A percentile compares a stretch with the other conserved stretches of the same genome.
Evolutionary conservation across 2,329 filamentous ascomycete species (phyloP).

Genomic region (Penicillium sp.): DNA sequence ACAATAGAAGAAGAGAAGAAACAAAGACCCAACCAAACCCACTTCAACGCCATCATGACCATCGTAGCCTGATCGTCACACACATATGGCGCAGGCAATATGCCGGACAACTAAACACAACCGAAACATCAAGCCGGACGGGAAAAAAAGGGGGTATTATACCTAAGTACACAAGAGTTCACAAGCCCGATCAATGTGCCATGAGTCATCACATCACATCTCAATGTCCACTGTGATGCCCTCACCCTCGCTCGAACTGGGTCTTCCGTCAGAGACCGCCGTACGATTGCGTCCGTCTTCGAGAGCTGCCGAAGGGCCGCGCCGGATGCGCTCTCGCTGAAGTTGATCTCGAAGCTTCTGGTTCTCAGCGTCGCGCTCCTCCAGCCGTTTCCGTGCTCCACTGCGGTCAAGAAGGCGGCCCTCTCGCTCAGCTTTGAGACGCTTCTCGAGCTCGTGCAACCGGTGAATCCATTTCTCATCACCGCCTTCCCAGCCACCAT

Average conservation of each 20-base stretch:
- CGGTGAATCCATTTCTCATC: conserved; percentile 76
- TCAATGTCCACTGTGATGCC: conserved; percentile 41
- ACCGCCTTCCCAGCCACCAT: conserved; percentile 47
- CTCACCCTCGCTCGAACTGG: conserved; percentile 39
- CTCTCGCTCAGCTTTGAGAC: conserved; percentile 87
- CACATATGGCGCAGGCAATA: conserved; percentile 10
- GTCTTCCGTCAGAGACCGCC: conserved; percentile 28
- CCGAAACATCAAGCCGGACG: conserved; percentile 6
- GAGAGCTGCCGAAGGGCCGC: conserved; percentile 27
- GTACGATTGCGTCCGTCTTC: conserved; percentile 20
- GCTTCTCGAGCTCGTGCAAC: conserved; percentile 79
- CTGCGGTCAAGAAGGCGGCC: conserved; percentile 78
- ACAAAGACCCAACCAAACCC: conserved; percentile 5
- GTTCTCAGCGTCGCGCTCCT: conserved; percentile 72
- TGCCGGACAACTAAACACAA: conserved; percentile 6
- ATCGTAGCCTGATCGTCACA: conserved; percentile 20
- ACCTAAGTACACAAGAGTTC: no score
- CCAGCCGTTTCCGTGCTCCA: conserved; percentile 74
- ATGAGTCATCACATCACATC: conserved; percentile 28
- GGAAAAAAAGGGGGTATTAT: conserved; percentile 8
- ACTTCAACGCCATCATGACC: conserved; percentile 19
- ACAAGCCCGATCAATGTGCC: neutral
- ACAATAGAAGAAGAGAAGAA: conserved; percentile 15
- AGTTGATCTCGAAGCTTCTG: conserved; percentile 65
- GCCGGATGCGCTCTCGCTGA: conserved; percentile 53